phyloP scores from a whole-genome alignment of 2,329 filamentous ascomycete species.

The Hymenoscyphus repandus region DNA sequence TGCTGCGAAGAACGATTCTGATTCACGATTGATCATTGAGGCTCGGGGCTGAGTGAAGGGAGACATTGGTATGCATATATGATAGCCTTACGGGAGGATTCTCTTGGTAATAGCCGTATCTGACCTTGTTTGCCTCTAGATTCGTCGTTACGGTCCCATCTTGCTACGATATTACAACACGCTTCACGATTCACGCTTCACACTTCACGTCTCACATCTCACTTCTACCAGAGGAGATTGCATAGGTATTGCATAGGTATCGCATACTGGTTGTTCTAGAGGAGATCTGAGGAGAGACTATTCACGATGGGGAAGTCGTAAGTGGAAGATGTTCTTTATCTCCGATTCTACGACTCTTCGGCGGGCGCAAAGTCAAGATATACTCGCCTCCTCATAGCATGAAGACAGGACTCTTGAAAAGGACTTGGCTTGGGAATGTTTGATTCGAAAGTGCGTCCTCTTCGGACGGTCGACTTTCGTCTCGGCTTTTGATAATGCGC shows the following conservation, averaged over 20 bases:
- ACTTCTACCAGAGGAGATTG: background rate
- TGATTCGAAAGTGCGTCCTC: too few relatives aligned
- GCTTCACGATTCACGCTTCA: too few relatives aligned
- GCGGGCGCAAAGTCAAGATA: background rate
- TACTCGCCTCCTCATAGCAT: too few relatives aligned
- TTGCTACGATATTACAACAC: background rate
- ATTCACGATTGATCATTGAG: background rate
- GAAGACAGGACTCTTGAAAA: too few relatives aligned
- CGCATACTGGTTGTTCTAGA: background rate
- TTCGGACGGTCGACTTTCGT: too few relatives aligned
- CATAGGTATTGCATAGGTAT: background rate
- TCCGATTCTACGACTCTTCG: background rate
- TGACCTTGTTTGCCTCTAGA: slow-evolving; percentile 3
- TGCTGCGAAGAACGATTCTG: background rate
- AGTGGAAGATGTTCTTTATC: slow-evolving; percentile 31
- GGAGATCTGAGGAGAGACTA: slow-evolving; percentile 1
- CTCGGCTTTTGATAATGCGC: too few relatives aligned
- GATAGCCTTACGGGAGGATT: background rate
- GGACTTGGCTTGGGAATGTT: too few relatives aligned
- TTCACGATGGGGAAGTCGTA: slow-evolving; percentile 49
- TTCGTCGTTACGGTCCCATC: background rate
- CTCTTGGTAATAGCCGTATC: slow-evolving; percentile 1
- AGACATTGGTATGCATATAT: background rate
- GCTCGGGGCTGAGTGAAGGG: background rate
- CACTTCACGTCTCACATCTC: too few relatives aligned